A percentile compares a stretch with the other conserved stretches of the same genome.
Evolutionary conservation across 176 grass and related monocot genomes (phyloP).

Genomic region (Themeda triandra): DNA sequence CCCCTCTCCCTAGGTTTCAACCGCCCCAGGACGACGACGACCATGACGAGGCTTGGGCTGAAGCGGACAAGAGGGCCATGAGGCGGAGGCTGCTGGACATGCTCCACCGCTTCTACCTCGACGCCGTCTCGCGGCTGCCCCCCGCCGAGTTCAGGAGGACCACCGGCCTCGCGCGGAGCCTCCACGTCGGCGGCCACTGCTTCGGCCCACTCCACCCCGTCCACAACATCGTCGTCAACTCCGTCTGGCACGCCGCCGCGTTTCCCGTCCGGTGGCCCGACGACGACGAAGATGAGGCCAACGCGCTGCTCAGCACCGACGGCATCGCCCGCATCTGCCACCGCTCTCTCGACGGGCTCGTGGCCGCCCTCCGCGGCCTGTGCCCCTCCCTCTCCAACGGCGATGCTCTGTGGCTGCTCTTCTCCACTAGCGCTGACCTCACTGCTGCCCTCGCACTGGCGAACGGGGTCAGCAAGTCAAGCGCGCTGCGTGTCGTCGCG

Average conservation of each 20-base stretch:
- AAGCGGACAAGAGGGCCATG: not conserved
- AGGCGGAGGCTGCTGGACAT: not conserved
- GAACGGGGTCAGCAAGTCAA: conserved; percentile 12
- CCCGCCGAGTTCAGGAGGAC: not conserved
- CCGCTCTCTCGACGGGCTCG: conserved; percentile 19
- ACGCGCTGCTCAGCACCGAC: not conserved
- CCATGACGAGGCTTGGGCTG: not conserved
- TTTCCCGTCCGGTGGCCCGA: not conserved
- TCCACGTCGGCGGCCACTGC: not conserved
- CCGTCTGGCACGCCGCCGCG: conserved; percentile 1
- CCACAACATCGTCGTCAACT: conserved; percentile 13
- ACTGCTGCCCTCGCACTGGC: not conserved
- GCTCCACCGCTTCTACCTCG: conserved; percentile 1
- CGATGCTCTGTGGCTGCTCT: conserved; percentile 11
- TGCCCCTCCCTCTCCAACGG: conserved; percentile 8
- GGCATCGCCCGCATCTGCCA: not conserved
- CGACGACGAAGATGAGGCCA: not conserved
- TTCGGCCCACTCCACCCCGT: not conserved
- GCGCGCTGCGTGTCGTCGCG: not conserved
- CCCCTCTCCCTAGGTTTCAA: no score
- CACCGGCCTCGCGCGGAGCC: not conserved
- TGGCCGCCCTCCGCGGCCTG: not conserved
- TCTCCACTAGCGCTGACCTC: not conserved
- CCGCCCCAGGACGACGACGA: not conserved
- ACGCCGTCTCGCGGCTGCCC: not conserved